Conservation (phyloP, 352 stramenopile genomes). For the Halophytophthora polymorphica region DNA sequence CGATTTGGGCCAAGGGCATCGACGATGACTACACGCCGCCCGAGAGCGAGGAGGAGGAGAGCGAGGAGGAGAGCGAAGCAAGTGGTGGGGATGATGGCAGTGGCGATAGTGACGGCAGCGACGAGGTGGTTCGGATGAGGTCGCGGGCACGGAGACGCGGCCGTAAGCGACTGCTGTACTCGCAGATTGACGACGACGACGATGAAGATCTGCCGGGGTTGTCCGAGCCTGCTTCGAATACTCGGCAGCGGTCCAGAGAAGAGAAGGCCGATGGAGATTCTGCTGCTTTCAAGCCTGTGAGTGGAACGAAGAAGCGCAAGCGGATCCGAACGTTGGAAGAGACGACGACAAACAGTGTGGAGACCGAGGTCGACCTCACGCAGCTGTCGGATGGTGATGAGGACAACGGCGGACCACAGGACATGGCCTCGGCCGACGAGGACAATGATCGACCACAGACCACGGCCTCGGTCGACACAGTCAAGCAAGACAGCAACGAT, state of each 20-base stretch:
- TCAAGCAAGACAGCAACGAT: neutral
- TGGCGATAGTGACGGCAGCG: slow-evolving; percentile 3
- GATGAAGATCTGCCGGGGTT: slow-evolving; percentile 38
- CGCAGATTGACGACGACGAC: slow-evolving; percentile 39
- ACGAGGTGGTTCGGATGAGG: neutral
- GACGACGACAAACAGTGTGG: slow-evolving; percentile 10
- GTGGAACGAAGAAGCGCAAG: slow-evolving; percentile 21
- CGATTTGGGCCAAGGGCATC: slow-evolving; percentile 13
- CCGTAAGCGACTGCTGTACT: slow-evolving; percentile 50
- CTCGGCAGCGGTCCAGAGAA: slow-evolving; percentile 9
- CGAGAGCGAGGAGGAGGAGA: slow-evolving; percentile 19
- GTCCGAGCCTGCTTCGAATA: slow-evolving; percentile 14
- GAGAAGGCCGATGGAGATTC: neutral
- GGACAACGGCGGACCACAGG: neutral
- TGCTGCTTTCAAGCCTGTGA: slow-evolving; percentile 2
- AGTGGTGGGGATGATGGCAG: slow-evolving; percentile 11
- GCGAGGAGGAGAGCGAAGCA: slow-evolving; percentile 6
- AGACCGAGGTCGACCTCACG: slow-evolving; percentile 19
- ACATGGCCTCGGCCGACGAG: neutral
- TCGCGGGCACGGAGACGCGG: slow-evolving; percentile 12
- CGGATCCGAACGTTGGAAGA: slow-evolving; percentile 8
- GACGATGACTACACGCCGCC: slow-evolving; percentile 26
- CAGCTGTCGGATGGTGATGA: slow-evolving; percentile 16
- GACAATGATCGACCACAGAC: neutral
- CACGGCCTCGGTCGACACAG: neutral